phyloP scores from a whole-genome alignment of 352 stramenopile genomes.

The Blastocystis hominis region DNA sequence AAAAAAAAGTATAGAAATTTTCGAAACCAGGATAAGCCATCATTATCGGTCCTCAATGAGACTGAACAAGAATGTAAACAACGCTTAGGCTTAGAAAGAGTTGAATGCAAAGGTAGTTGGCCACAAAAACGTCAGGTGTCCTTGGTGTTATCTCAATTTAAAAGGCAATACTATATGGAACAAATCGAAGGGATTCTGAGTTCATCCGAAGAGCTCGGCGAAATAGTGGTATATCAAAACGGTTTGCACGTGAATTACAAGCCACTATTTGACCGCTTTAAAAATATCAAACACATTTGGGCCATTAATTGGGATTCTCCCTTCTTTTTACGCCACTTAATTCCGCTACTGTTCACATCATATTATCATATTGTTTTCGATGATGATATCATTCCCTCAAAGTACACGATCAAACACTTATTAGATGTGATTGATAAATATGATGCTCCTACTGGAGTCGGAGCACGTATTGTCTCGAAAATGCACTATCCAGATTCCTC shows the following conservation, averaged over 20 bases:
- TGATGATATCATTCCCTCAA: slow-evolving; percentile 38
- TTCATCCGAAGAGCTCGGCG: background rate
- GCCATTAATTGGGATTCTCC: slow-evolving; percentile 25
- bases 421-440: background rate
- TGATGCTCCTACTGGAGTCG: background rate
- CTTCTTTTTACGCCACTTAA: slow-evolving; percentile 20
- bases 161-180: background rate
- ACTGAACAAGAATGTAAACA: background rate
- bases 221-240: slow-evolving; percentile 38
- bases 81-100: background rate
- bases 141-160: slow-evolving; percentile 4
- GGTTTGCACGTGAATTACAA: background rate
- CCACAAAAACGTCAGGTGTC: background rate
- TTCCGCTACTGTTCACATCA: slow-evolving; percentile 22
- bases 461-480: background rate
- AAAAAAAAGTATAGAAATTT: background rate
- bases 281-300: background rate
- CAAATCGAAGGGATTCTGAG: background rate
- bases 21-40: background rate
- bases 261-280: background rate
- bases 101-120: background rate
- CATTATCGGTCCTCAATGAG: background rate
- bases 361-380: slow-evolving; percentile 33
- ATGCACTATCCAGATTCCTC: too few species aligned
- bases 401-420: background rate